Percentiles rank a stretch among this genome's conserved stretches.
Evolutionary conservation across 371 early-diverging fungal genomes (phyloP).

Genomic region (Parasitella parasitica): DNA sequence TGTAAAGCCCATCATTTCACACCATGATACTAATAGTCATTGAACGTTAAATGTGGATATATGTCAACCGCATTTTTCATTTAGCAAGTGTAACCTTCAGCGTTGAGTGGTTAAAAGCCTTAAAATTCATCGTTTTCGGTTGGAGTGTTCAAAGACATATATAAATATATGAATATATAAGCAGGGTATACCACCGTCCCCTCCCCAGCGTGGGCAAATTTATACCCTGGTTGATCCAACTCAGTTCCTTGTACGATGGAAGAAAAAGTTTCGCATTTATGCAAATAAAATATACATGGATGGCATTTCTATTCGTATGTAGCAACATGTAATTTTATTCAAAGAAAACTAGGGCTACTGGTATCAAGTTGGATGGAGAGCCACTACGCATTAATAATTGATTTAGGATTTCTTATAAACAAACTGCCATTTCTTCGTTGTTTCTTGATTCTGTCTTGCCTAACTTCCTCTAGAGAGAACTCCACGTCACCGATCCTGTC

Average conservation of each 20-base stretch:
- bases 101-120: not conserved
- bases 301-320: not conserved
- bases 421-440: too few relatives aligned
- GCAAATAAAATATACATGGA: not conserved
- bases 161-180: not conserved
- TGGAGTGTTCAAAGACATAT: not conserved
- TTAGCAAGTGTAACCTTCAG: not conserved
- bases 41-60: not conserved
- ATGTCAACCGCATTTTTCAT: not conserved
- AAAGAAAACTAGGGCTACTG: too few relatives aligned
- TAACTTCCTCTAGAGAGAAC: too few relatives aligned
- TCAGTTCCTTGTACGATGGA: not conserved
- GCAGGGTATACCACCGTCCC: not conserved
- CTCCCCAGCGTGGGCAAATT: not conserved
- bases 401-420: too few relatives aligned
- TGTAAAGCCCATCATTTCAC: not conserved
- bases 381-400: too few relatives aligned
- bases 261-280: not conserved
- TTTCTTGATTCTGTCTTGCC: too few relatives aligned
- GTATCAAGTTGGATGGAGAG: too few relatives aligned
- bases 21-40: not conserved
- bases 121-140: conserved; percentile 1
- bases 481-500: too few relatives aligned
- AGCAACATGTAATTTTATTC: too few relatives aligned
- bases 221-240: not conserved